Conservation (phyloP, 2,329 filamentous ascomycete species). For the Fusarium sp. region DNA sequence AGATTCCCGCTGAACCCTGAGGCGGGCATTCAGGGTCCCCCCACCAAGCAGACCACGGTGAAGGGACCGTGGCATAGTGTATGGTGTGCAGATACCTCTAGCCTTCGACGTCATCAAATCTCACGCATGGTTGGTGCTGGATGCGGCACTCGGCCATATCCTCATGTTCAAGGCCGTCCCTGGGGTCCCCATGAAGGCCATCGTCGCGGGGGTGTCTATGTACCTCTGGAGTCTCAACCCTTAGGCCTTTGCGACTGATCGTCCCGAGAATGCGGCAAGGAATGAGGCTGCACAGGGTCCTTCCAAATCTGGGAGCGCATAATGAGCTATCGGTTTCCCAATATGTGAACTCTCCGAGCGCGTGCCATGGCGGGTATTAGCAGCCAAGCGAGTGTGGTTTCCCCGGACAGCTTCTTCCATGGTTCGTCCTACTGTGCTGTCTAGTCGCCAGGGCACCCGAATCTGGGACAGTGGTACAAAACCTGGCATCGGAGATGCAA, state of each 20-base stretch:
- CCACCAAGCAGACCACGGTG: conserved; percentile 7
- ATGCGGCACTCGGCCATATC: not conserved
- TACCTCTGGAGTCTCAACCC: not conserved
- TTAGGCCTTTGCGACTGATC: not conserved
- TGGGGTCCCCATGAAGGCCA: not conserved
- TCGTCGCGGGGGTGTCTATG: not conserved
- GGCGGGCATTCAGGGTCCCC: conserved; percentile 30
- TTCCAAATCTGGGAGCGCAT: conserved; percentile 4
- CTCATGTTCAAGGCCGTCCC: not conserved
- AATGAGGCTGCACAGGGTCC: conserved; percentile 12
- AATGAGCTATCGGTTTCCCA: conserved; percentile 18
- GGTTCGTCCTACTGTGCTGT: not conserved
- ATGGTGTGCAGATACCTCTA: conserved; percentile 8
- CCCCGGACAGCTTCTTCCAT: not conserved
- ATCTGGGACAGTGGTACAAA: not conserved
- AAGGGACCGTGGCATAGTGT: not conserved
- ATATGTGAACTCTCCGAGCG: not conserved
- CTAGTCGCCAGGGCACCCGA: not conserved
- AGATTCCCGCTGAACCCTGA: conserved; percentile 19
- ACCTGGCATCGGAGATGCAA: not conserved
- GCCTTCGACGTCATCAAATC: conserved; percentile 28
- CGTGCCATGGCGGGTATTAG: not conserved
- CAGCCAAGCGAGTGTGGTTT: not conserved
- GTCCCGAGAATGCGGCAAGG: conserved; percentile 2
- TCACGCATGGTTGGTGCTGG: not conserved